Conservation (phyloP, 2,329 filamentous ascomycete species). For the Juglanconis juglandina region DNA sequence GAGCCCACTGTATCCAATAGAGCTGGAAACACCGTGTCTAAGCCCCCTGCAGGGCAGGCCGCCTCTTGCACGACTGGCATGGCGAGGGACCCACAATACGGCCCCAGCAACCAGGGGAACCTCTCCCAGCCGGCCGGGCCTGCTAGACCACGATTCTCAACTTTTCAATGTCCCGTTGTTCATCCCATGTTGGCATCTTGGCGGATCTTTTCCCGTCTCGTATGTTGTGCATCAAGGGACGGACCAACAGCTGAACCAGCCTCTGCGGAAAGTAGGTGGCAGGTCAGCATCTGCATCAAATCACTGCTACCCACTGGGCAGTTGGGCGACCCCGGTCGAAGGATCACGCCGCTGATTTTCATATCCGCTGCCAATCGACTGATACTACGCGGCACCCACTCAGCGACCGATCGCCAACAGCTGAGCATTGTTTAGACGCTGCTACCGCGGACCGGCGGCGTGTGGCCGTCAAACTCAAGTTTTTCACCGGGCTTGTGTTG, state of each 20-base stretch:
- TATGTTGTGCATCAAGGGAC: background rate
- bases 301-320: background rate
- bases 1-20: conserved; percentile 1
- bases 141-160: background rate
- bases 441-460: conserved; percentile 4
- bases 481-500: background rate
- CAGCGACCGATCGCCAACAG: background rate
- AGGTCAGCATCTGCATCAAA: background rate
- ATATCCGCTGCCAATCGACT: conserved; percentile 8
- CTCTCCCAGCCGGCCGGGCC: too few species aligned
- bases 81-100: background rate
- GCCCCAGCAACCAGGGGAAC: background rate
- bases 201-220: background rate
- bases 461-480: background rate
- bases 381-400: conserved; percentile 4
- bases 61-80: background rate
- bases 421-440: conserved; percentile 8
- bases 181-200: background rate
- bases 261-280: background rate
- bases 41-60: background rate
- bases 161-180: background rate
- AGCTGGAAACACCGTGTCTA: background rate
- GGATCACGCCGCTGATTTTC: conserved; percentile 12
- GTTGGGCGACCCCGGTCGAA: conserved; percentile 9
- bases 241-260: background rate